Evolutionary conservation across 352 stramenopile species (phyloP), one percentile per base, ranked within the genome.

Genomic region (Pythium pyrilobum): DNA sequence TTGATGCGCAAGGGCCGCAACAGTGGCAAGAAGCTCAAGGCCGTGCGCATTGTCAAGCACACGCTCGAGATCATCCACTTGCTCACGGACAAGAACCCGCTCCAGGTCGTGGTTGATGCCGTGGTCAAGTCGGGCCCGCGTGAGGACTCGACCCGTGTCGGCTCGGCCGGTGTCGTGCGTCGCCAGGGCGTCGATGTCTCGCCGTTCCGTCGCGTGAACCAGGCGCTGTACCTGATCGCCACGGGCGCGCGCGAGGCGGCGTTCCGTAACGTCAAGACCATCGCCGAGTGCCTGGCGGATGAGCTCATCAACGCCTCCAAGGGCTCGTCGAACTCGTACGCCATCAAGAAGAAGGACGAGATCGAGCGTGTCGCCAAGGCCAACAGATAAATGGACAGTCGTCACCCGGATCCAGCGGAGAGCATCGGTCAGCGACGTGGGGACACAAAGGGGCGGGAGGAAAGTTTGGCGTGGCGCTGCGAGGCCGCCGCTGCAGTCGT

Each of bases 261-360:
- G 55, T 99, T 99, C 89, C 92, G 97, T 57, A 99, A 99, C 90
- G 94, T 99, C 67, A 99, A 99, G 94, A 99, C 97, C 64, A 98
- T 99, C 71, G 93, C 96, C 27, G 97, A 99, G 82, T 99, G 97
- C 75, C 78, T 99, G 46, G 97, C 97, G 39, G 97, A 99, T 78
- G 97, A 99, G 84, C 89, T 99, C 53, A 99, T 99, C 81, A 99
- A 99, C 82, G 97, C 97, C 36, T 98, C 97, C 47, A 97, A 98
- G 83, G 97, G 97, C 59, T 99, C 95, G 69, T 99, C 96, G 72
- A 99, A 99, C 96, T 98, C 86, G 63, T 99, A 99, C 78, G 96
- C 97, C 71, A 99, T 99, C 84, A 99, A 99, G 96, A 99, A 99
- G 89, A 99, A 99, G 93, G 97, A 99, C 84, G 97, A 99, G 80